A percentile compares a stretch with the other conserved stretches of the same genome.
phyloP scores from a whole-genome alignment of 805 yeast species.

The Debaryomyces castellii region DNA sequence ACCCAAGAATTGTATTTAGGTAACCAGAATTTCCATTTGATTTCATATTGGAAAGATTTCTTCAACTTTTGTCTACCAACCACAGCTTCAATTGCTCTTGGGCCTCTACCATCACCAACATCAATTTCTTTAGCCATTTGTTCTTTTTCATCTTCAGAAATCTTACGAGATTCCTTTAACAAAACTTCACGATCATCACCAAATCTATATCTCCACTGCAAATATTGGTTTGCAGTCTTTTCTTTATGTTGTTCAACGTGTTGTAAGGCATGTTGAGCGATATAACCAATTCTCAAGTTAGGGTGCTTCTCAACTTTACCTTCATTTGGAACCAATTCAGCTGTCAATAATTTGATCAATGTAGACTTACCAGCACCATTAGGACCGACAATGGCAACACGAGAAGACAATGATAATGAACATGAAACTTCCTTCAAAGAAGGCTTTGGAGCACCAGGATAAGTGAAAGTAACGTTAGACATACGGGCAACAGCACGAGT shows the following conservation, averaged over 20 bases:
- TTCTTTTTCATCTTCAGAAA: conserved; percentile 71
- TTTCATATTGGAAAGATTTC: conserved; percentile 94
- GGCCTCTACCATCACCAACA: conserved; percentile 83
- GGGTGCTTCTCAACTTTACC: conserved; percentile 98
- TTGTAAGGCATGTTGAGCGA: conserved; percentile 97
- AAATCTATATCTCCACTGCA: conserved; percentile 97
- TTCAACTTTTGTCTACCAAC: conserved; percentile 97
- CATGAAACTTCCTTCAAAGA: conserved; percentile 78
- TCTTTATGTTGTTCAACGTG: conserved; percentile 97
- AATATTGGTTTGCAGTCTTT: conserved; percentile 94
- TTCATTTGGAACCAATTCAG: conserved; percentile 78
- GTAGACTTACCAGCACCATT: conserved; percentile 99
- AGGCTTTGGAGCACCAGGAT: conserved; percentile 88
- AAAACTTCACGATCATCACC: conserved; percentile 98
- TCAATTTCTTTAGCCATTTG: conserved; percentile 78
- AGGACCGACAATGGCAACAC: conserved; percentile 96
- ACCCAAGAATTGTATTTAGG: conserved; percentile 95
- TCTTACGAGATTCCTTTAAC: conserved; percentile 87
- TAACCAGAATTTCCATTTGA: conserved; percentile 83
- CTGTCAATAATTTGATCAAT: conserved; percentile 88
- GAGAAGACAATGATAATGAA: conserved; percentile 90
- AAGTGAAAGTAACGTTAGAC: conserved; percentile 79
- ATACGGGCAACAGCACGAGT: conserved; percentile 92
- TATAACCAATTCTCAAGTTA: conserved; percentile 95
- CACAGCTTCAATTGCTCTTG: conserved; percentile 86